Conservation (phyloP, 441 rosid genomes). For the Populus hybrid region DNA sequence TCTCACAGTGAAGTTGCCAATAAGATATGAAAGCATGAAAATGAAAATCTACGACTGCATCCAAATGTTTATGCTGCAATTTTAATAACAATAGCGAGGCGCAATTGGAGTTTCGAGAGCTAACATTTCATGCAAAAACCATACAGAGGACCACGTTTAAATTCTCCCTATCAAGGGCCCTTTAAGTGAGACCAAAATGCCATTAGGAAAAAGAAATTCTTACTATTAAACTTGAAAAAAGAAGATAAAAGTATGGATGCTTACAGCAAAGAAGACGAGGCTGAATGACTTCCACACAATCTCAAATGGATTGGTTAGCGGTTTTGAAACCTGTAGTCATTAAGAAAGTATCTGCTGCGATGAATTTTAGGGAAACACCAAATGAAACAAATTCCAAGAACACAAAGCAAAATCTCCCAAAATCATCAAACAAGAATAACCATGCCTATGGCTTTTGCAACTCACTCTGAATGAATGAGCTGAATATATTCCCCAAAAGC, state of each 20-base stretch:
- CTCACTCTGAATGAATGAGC: neutral
- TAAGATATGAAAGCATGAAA: neutral
- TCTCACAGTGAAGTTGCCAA: conserved; percentile 7
- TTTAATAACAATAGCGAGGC: neutral
- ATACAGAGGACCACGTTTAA: neutral
- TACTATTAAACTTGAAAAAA: neutral
- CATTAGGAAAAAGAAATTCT: neutral
- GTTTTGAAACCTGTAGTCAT: conserved; percentile 55
- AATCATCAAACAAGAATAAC: neutral
- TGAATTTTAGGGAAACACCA: neutral
- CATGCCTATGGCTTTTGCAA: neutral
- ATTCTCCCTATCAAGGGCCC: neutral
- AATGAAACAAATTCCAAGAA: neutral
- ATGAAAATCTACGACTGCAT: neutral
- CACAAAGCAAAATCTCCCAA: conserved; percentile 9
- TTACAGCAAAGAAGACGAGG: conserved; percentile 95
- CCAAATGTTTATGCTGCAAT: neutral
- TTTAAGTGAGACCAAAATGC: neutral
- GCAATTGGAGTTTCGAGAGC: neutral
- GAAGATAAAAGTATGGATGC: conserved; percentile 24
- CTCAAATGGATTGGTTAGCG: conserved; percentile 82
- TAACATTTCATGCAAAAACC: neutral
- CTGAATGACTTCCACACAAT: conserved; percentile 93
- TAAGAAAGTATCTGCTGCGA: conserved; percentile 3
- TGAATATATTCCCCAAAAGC: neutral